Evolutionary conservation across 1,284 basidiomycete species (phyloP), one percentile per base, ranked within the genome.

Genomic region (Agroathelia rolfsii): DNA sequence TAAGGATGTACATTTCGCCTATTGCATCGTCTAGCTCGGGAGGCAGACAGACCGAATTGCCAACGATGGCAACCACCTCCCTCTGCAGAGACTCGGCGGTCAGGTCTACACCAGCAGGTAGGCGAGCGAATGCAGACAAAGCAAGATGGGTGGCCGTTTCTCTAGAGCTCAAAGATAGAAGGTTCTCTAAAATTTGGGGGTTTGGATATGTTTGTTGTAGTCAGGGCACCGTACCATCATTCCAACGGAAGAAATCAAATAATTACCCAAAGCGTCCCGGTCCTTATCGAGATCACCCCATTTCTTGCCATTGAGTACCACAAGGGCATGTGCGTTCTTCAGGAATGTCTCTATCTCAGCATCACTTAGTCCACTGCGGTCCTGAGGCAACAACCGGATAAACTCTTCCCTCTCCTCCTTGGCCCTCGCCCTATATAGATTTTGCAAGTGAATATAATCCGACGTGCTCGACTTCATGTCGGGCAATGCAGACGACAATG

Each of bases 391-490:
- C n/a, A n/a, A n/a, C n/a, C 51, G 54, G 48, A 64, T 68, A 53
- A 84, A 73, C 0, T 44, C 39, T 16, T 47, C 59, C 44, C 81
- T 76, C 50, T 93, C 90, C 30, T 75, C 66, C 21, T 75, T 66
- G 2, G 86, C 76, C 35, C 75, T 72, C 3, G 59, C 50, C 44
- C 80, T 80, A 60, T 92, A 94, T 38, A 90, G 49, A 18, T 63
- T 72, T 50, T 92, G 87, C 15, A 94, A 62, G 21, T 72, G 65
- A 28, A 92, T 77, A 52, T 96, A 98, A 36, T 72, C 73, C 23
- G 63, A 54, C 0, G 93, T 95, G 44, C 83, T 83, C 3, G 93
- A 80, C 53, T 95, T 94, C 87, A 99, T 96, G 58, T 98, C 94
- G 0, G 94, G 94, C 1, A 98, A 63, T 0, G 86, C 72, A 38